Conservation (phyloP, 192 early-diverging fungal species). For the Backusella morwellensis region DNA sequence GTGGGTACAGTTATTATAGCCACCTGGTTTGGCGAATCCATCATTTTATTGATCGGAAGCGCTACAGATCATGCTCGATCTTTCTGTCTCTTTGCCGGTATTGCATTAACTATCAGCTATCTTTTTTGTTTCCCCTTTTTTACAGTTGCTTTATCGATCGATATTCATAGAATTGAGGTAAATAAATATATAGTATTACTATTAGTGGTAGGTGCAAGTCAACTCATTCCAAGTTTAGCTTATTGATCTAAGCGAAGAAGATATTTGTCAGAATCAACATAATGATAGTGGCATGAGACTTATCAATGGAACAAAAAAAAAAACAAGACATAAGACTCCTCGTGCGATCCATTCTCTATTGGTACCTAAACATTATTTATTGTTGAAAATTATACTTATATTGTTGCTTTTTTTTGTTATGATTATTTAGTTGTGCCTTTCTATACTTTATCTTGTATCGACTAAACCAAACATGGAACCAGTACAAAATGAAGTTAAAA, state of each 20-base stretch:
- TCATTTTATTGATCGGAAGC: conserved; percentile 55
- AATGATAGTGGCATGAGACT: neutral
- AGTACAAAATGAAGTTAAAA: neutral
- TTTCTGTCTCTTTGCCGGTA: conserved; percentile 68
- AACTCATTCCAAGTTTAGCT: conserved; percentile 15
- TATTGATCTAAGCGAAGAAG: conserved; percentile 23
- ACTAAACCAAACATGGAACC: neutral
- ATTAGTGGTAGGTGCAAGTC: neutral
- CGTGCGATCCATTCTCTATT: neutral
- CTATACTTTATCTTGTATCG: neutral
- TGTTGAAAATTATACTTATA: neutral
- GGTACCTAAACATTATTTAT: neutral
- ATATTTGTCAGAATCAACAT: conserved; percentile 2
- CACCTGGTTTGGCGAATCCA: conserved; percentile 53
- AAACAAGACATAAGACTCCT: neutral
- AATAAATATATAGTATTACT: neutral
- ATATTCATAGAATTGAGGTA: conserved; percentile 76
- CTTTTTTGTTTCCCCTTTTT: conserved; percentile 80
- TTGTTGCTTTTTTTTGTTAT: neutral
- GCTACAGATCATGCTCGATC: conserved; percentile 63
- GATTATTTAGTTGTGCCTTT: neutral
- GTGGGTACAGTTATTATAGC: conserved; percentile 65
- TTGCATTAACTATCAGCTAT: conserved; percentile 72
- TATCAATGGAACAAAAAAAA: neutral
- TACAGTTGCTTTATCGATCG: conserved; percentile 71